Evolutionary conservation across 2,329 filamentous ascomycete species (phyloP), one percentile per base, ranked within the genome.

Genomic region (Blastomyces gilchristii): DNA sequence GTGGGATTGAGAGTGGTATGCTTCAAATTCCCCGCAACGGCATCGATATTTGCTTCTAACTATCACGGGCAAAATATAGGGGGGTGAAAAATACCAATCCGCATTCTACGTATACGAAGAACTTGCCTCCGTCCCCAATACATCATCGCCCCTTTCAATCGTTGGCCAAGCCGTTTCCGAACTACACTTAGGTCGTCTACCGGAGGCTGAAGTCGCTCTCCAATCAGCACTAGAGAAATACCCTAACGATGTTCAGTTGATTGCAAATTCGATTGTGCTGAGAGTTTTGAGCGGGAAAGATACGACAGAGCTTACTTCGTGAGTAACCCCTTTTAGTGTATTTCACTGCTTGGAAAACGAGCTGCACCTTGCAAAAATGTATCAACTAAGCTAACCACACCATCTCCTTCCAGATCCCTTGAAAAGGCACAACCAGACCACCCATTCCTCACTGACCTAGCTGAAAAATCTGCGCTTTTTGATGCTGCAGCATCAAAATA

Each of bases 81-180:
- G 93, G 72, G 92, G 92, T 68, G 91, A 96, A 69, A 94, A 91
- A 75, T 97, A 97, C 77, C 94, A 97, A 73, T 90, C 94, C 72
- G 88, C 93, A 22, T 97, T 96, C 78, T 97, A 99, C 81, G 93
- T 97, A 65, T 97, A 91, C 72, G 93, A 97, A 77, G 94, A 99
- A 77, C 85, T 97, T 58, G 93, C 94, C 4, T 90, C 96, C 73
- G 87, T 90, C 37, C 88, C 91, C 2, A 86, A 89, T 41, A 91
- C 90, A 22, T 87, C 90, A 58, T 90, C 90, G 18, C 82, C 87
- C 61, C 82, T 87, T 68, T 88, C 85, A 22, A 83, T 97, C 62
- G 85, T 96, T 65, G 87, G 90, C 25, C 94, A 97, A 78, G 93
- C 92, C 34, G 86, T 97, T 34, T 88, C 90, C 31, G 93, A 99